These are phyloP conservation scores for Selenicereus undatus DNA, from an alignment of 148 eudicot species.

Conservation along the genomic window DNA sequence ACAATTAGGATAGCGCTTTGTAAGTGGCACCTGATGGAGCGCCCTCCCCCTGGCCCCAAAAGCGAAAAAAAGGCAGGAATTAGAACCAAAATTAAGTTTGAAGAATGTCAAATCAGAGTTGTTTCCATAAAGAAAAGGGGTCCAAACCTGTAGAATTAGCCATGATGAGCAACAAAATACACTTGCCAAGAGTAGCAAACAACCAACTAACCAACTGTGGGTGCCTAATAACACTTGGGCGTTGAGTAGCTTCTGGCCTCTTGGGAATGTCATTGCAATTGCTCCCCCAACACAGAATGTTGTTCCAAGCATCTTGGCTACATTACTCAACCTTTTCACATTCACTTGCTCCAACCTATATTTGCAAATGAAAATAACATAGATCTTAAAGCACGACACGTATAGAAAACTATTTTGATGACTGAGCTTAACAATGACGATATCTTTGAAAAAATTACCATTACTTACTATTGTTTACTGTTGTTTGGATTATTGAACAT, in stretches of 20 bases:
- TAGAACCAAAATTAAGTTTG: too few relatives aligned
- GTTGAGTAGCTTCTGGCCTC: conserved; percentile 56
- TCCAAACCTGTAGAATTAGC: conserved; percentile 58
- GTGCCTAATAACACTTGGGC: conserved; percentile 22
- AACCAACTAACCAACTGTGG: conserved; percentile 52
- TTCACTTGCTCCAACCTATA: conserved; percentile 49
- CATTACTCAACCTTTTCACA: conserved; percentile 40
- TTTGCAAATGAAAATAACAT: neutral
- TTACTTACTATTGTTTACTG: too few relatives aligned
- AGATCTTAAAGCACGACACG: too few relatives aligned
- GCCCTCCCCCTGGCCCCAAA: too few relatives aligned
- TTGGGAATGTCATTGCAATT: conserved; percentile 42
- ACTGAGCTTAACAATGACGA: too few relatives aligned
- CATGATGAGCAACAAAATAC: conserved; percentile 49
- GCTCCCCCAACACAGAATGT: conserved; percentile 50
- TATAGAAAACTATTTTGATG: too few relatives aligned
- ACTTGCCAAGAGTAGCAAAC: conserved; percentile 43
- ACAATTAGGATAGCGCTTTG: conserved; percentile 41
- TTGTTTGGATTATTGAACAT: too few relatives aligned
- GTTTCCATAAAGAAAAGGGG: neutral
- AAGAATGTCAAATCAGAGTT: too few relatives aligned
- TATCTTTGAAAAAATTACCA: too few relatives aligned
- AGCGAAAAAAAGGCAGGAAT: too few relatives aligned
- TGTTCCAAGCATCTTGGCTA: conserved; percentile 59
- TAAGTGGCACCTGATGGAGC: conserved; percentile 32